These are phyloP conservation scores for Populus simonii DNA, from an alignment of 345 rosid species.

Conservation along the genomic window DNA sequence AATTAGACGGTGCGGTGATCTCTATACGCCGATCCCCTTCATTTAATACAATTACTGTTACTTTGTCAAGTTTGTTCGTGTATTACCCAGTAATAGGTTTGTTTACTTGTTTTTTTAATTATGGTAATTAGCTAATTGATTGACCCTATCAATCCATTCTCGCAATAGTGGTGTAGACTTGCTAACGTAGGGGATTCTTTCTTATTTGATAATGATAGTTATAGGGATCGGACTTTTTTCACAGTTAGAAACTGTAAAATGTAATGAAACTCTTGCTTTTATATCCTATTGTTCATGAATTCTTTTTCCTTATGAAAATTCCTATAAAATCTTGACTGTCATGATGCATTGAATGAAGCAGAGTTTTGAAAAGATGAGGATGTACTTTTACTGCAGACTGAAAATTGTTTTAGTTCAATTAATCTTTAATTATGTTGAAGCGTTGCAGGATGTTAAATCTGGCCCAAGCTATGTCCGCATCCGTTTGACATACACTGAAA, in stretches of 20 bases:
- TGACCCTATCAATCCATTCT: too few relatives aligned
- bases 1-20: neutral
- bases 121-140: too few relatives aligned
- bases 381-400: neutral
- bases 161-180: too few relatives aligned
- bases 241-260: neutral
- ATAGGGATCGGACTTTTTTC: too few relatives aligned
- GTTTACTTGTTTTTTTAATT: too few relatives aligned
- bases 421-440: conserved; percentile 34
- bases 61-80: too few relatives aligned
- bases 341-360: neutral
- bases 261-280: neutral
- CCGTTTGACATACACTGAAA: conserved; percentile 57
- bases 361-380: neutral
- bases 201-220: neutral
- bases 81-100: too few relatives aligned
- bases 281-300: neutral
- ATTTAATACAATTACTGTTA: too few relatives aligned
- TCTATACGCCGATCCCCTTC: neutral
- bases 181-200: neutral
- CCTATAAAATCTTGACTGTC: neutral
- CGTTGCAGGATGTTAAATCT: conserved; percentile 70
- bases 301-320: neutral
- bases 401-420: neutral
- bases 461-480: conserved; percentile 54